Evolutionary conservation across 371 early-diverging fungal genomes (phyloP), one percentile per base, ranked within the genome.

Genomic region (Apophysomyces variabilis): DNA sequence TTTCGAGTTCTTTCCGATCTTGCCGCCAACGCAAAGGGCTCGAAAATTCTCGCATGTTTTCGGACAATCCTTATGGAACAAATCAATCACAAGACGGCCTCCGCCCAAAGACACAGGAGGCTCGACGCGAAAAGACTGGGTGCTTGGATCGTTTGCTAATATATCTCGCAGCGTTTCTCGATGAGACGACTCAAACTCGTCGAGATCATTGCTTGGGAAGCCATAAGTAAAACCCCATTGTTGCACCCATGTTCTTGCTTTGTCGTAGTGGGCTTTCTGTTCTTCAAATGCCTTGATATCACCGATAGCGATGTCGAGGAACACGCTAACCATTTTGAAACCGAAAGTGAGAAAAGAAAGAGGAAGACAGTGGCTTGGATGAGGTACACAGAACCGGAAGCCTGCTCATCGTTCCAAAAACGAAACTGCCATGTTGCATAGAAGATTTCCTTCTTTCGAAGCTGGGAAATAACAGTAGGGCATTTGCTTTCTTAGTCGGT

Each of bases 31-130:
- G 68, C 87, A 87, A 11, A 92, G 75, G 4, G 74, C 65, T 14
- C 75, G 58, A 69, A 92, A 89, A 67, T 89, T 90, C 16, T 83
- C 82, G 57, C 80, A 68, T 1, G 89, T 84, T 64, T 90, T 90
- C 56, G 92, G 92, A 59, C 85, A 85, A 2, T 75, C 77, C 46
- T 80, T 72, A 9, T 77, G 66, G 66, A 73, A 79, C 21, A 90
- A 71, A 16, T 76, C 75, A 64, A 90, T 68, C 3, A 77, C 70
- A 7, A 90, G 46, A 11, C 79, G 78, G 3, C 88, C 86, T 12
- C 86, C 85, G 2, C 66, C 76, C 5, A 83, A 70, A 7, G 79
- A 73, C 3, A 63, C 62, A 16, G 83, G 83, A 16, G 70, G 68
- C 38, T 73, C 79, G 18, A 84, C 59, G 2, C 71, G 63, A 60